Evolutionary conservation across 805 yeast species (phyloP), one percentile per base, ranked within the genome.

Genomic region (Jamesozyma rosinii): DNA sequence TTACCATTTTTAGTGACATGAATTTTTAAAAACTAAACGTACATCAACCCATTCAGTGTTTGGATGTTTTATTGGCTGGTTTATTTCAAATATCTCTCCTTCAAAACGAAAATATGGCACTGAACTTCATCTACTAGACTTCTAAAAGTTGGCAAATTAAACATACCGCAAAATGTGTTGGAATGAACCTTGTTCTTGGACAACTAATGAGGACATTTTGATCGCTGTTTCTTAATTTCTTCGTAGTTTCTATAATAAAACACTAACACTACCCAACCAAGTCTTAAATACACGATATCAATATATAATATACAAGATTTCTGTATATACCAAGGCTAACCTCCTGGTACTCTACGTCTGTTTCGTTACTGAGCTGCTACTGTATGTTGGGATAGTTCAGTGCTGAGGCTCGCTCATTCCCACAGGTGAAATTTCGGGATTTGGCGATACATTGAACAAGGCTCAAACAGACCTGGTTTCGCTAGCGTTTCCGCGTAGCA

Each of bases 121-220:
- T 24, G 29, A 24, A 8, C 11, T 24, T 24, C 29, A 11, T 24
- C 11, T 11, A 24, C 6, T 24, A 24, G 11, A 24, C 11, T 24
- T 6, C 6, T 24, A 24, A 24, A 24, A n/a, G n/a, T n/a, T n/a
- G n/a, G n/a, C n/a, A n/a, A n/a, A n/a, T 17, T 24, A 41, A 53
- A 83, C 92, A 74, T 83, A 84, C 92, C 97, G 98, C 79, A 92
- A 85, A 79, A 92, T 92, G 94, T 92, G 99, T 80, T 94, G 98
- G 95, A 94, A 92, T 74, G 92, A 85, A 74, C 95, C 95, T 78
- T 86, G 83, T 79, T 92, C 98, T 78, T 86, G 92, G 74, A 92
- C 92, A 76, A 88, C 96, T 81, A 87, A 81, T 72, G 95, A 81
- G 72, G 95, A 84, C 95, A 86, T 85, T 40, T 35, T 39, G 35